A percentile compares a stretch with the other conserved stretches of the same genome.
Conservation (phyloP, 371 early-diverging fungal species). For the Parasitella parasitica region DNA sequence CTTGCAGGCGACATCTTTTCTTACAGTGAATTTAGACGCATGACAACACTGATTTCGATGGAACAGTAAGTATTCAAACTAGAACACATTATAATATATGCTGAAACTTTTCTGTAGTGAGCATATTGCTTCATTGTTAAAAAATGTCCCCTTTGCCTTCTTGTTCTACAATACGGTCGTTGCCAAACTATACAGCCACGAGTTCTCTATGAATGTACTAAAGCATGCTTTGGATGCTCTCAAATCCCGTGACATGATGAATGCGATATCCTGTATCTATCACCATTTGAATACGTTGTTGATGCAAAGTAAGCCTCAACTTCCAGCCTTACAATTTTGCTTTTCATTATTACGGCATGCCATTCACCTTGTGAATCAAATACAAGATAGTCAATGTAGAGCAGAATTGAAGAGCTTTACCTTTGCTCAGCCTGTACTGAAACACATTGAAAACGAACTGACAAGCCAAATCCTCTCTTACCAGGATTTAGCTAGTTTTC, state of each 20-base stretch:
- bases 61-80: constrained; percentile 20
- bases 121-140: constrained; percentile 22
- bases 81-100: too few species aligned
- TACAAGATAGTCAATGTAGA: constrained; percentile 22
- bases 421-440: constrained; percentile 26
- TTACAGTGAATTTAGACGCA: constrained; percentile 18
- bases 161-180: constrained; percentile 34
- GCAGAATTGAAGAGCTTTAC: constrained; percentile 7
- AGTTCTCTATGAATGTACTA: constrained; percentile 20
- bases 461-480: not conserved
- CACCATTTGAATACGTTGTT: constrained; percentile 29
- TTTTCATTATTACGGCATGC: constrained; percentile 34
- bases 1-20: constrained; percentile 46
- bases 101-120: constrained; percentile 12
- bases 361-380: constrained; percentile 4
- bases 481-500: not conserved
- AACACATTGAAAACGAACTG: constrained; percentile 19
- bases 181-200: constrained; percentile 10
- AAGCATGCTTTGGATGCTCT: constrained; percentile 23
- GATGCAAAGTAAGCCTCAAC: constrained; percentile 5
- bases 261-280: constrained; percentile 28
- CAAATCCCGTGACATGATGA: constrained; percentile 22
- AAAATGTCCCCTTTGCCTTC: constrained; percentile 33
- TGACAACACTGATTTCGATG: constrained; percentile 11
- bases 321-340: constrained; percentile 8